A percentile compares a stretch with the other conserved stretches of the same genome.
Evolutionary conservation across 1,284 basidiomycete species (phyloP).

Genomic region (Bjerkandera adusta): DNA sequence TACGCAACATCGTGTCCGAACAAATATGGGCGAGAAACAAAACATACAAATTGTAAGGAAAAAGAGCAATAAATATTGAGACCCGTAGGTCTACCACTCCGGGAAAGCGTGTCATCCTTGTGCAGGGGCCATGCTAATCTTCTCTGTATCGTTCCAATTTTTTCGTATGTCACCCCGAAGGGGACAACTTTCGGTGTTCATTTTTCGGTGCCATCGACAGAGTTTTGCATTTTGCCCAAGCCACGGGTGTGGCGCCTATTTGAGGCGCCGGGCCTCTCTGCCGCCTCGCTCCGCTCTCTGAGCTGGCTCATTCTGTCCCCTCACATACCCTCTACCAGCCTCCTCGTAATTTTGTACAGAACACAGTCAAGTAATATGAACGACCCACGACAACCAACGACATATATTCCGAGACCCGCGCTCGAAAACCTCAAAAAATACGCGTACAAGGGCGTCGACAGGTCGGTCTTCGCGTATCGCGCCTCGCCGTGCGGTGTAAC

Average conservation of each 20-base stretch:
- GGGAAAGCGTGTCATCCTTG: constrained; percentile 15
- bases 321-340: no score
- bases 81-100: constrained; percentile 12
- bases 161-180: constrained; percentile 15
- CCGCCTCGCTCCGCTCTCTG: no score
- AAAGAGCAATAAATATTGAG: constrained; percentile 11
- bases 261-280: background rate
- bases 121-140: constrained; percentile 15
- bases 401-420: constrained; percentile 53
- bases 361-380: no score
- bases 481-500: constrained; percentile 3
- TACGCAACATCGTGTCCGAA: no score
- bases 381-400: no score
- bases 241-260: constrained; percentile 5
- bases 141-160: constrained; percentile 15
- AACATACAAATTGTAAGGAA: background rate
- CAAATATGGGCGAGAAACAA: no score
- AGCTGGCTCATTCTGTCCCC: no score
- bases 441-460: constrained; percentile 67
- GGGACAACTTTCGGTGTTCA: background rate
- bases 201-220: background rate
- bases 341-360: background rate
- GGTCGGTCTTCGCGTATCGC: constrained; percentile 40
- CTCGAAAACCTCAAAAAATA: constrained; percentile 68
- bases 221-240: constrained; percentile 8